Base-by-base conservation (phyloP, 345 rosid species). In the Eucalyptus sp. region DNA sequence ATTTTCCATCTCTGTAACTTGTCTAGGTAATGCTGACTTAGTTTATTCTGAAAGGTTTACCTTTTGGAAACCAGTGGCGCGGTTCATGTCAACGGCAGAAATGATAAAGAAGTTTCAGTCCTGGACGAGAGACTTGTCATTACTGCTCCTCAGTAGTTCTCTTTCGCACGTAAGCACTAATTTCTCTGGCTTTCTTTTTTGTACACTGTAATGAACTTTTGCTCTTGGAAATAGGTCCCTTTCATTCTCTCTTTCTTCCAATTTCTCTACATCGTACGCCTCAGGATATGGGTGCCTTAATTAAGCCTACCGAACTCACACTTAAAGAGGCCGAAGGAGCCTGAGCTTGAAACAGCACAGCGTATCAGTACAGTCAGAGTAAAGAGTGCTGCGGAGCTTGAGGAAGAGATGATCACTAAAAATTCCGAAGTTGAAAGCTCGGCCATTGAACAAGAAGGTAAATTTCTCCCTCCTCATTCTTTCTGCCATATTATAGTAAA, bases 351-450 rank as follows among this genome's bases (percentile, higher is more conserved):
- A 94, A 97, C 99, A 89, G 89, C 97, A 88, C 99, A 98, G 91
- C 92, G 99, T 33, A 93, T 93, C 88, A 98, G 99, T 51, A 90
- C 96, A 20, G 95, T 95, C 76, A 94, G 80, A 92, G 90, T 95
- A 88, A 98, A 96, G 94, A 97, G 99, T 90, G 91, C 96, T 29
- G 95, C 96, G 6, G 99, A 98, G 91, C 93, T 98, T 87, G 99
- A 98, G 92, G 99, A 97, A 93, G 99, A 98, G 94, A 94, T 98
- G 97, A 92, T 98, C 96, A 95, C 98, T 64, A 96, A 97, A 91
- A 94, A 33, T 97, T 91, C 99, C 99, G 3, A 98, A 98, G 91
- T 98, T 98, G 91, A 98, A 96, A 94, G 99, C 99, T 90, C 94
- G 98, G 89, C 98, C 97, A 29, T 64, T 98, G 71, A 98, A 98